Percentiles rank a stretch among this genome's conserved stretches.
Evolutionary conservation across 2,329 filamentous ascomycete genomes (phyloP).

Genomic region (Penicillium palitans): DNA sequence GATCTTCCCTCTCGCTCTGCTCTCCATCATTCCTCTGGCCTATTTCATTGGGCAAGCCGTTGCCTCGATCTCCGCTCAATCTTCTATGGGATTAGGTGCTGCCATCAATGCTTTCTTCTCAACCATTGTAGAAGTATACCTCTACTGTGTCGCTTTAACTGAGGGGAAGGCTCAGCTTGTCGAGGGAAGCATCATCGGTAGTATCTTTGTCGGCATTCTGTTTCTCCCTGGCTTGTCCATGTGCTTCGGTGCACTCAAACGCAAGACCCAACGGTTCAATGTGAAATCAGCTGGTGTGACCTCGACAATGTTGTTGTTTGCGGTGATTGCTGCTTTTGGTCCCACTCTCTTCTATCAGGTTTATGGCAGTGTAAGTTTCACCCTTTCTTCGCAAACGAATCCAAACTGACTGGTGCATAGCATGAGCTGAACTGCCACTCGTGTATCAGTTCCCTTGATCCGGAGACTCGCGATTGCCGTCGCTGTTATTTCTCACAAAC

Average conservation of each 20-base stretch:
- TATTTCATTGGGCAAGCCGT: constrained; percentile 99
- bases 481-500: constrained; percentile 92
- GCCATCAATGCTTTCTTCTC: constrained; percentile 99
- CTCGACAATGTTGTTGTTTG: constrained; percentile 96
- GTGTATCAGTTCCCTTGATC: constrained; percentile 56
- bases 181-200: constrained; percentile 95
- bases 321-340: constrained; percentile 90
- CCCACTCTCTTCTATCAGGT: constrained; percentile 98
- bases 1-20: constrained; percentile 76
- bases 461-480: constrained; percentile 67
- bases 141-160: constrained; percentile 90
- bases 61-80: constrained; percentile 96
- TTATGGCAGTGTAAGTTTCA: constrained; percentile 73
- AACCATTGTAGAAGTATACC: constrained; percentile 93
- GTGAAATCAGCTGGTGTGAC: constrained; percentile 94
- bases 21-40: constrained; percentile 93
- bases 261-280: constrained; percentile 98
- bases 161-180: constrained; percentile 92
- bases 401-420: constrained; percentile 48
- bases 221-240: constrained; percentile 94
- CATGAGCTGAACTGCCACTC: constrained; percentile 85
- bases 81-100: constrained; percentile 95
- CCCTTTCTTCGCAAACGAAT: neutral
- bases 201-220: constrained; percentile 94
- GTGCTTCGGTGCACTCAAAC: constrained; percentile 97